Evolutionary conservation across 495 filamentous ascomycete genomes (phyloP).

Genomic region (Hypomontagnella monticulosa): DNA sequence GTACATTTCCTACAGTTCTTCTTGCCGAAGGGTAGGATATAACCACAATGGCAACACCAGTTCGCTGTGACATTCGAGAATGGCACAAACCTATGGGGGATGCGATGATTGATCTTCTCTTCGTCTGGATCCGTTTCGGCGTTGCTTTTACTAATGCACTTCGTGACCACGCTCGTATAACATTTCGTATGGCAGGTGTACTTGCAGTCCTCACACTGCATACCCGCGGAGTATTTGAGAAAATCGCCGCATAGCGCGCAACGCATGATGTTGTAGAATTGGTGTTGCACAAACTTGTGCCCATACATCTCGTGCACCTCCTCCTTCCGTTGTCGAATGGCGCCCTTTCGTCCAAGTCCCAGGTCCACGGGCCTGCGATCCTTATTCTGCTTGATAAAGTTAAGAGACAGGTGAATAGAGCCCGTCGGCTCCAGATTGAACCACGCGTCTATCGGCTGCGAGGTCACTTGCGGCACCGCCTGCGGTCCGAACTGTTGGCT

Average conservation of each 20-base stretch:
- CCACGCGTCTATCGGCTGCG: slow-evolving; percentile 88
- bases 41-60: slow-evolving; percentile 99
- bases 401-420: slow-evolving; percentile 77
- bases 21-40: slow-evolving; percentile 94
- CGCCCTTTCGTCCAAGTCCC: slow-evolving; percentile 93
- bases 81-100: slow-evolving; percentile 93
- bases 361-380: slow-evolving; percentile 76
- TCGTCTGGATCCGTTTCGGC: slow-evolving; percentile 98
- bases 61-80: slow-evolving; percentile 98
- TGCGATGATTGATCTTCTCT: slow-evolving; percentile 99
- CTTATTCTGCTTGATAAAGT: slow-evolving; percentile 77
- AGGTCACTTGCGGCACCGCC: slow-evolving; percentile 55
- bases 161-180: slow-evolving; percentile 96
- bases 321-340: slow-evolving; percentile 95
- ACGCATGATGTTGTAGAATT: slow-evolving; percentile 99
- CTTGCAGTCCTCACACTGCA: slow-evolving; percentile 99
- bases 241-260: slow-evolving; percentile 98
- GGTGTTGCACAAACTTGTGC: slow-evolving; percentile 96
- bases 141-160: slow-evolving; percentile 99
- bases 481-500: slow-evolving; percentile 37
- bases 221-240: slow-evolving; percentile 96
- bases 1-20: slow-evolving; percentile 93
- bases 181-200: slow-evolving; percentile 99
- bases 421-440: slow-evolving; percentile 96
- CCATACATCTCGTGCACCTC: slow-evolving; percentile 98